Evolutionary conservation across 2,329 filamentous ascomycete genomes (phyloP).

Genomic region (Neopestalotiopsis sp.): DNA sequence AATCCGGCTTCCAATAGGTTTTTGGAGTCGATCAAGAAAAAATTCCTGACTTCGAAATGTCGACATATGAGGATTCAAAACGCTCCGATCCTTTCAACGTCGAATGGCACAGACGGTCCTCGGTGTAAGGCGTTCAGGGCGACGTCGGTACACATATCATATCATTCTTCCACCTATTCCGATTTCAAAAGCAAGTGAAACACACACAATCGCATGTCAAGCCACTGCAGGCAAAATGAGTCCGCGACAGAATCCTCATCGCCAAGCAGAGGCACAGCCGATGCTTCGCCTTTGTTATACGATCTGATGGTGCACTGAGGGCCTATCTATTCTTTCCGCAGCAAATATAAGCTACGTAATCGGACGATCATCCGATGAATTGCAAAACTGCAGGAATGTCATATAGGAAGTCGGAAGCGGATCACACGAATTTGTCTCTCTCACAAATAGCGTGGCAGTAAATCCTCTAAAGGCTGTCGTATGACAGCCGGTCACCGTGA

Average conservation of each 20-base stretch:
- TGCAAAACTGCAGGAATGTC: background rate
- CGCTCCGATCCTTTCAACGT: too few species aligned
- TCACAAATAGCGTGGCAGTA: background rate
- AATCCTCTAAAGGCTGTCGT: background rate
- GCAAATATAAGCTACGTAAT: too few species aligned
- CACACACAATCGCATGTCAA: background rate
- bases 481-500: background rate
- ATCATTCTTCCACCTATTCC: background rate
- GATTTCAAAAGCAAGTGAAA: background rate
- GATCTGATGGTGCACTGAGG: background rate
- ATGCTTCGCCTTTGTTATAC: background rate
- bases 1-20: too few species aligned
- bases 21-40: too few species aligned
- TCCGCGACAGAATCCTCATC: background rate
- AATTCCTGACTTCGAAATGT: too few species aligned
- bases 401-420: background rate
- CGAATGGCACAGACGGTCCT: too few species aligned
- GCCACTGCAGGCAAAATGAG: background rate
- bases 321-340: too few species aligned
- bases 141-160: background rate
- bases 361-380: background rate
- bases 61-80: too few species aligned
- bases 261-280: background rate
- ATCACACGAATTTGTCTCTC: background rate
- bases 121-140: background rate